Percentiles rank a stretch among this genome's conserved stretches.
phyloP scores from a whole-genome alignment of 108 stramenopile species.

The Ochromonas danica region DNA sequence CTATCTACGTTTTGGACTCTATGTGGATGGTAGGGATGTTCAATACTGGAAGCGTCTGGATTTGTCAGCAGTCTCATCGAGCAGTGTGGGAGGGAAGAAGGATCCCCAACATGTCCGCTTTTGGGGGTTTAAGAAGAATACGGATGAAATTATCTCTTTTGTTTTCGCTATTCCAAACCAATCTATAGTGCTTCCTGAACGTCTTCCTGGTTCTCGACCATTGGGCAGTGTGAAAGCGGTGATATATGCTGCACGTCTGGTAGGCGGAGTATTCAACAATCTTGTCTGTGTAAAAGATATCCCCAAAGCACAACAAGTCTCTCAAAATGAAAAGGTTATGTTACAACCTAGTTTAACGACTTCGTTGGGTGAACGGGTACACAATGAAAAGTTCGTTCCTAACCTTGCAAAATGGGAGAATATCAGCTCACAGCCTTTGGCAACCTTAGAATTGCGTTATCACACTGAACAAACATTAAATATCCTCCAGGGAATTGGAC shows the following conservation, averaged over 20 bases:
- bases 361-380: neutral
- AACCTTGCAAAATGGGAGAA: neutral
- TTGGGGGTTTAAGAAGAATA: constrained; percentile 31
- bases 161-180: constrained; percentile 3
- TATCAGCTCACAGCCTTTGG: neutral
- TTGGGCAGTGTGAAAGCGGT: constrained; percentile 5
- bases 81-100: neutral
- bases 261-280: constrained; percentile 12
- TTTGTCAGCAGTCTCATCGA: neutral
- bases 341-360: constrained; percentile 8
- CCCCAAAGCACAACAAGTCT: neutral
- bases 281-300: too few species aligned
- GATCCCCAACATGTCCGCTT: neutral
- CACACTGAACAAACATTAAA: too few species aligned
- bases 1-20: constrained; percentile 24
- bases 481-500: too few species aligned
- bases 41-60: constrained; percentile 36
- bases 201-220: neutral
- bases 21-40: constrained; percentile 34
- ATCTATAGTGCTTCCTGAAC: neutral
- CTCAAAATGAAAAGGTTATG: constrained; percentile 29
- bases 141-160: constrained; percentile 5
- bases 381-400: neutral
- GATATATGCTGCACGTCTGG: neutral
- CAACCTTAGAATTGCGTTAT: neutral